phyloP scores from a whole-genome alignment of 148 eudicot species.

The Chenopodium album region DNA sequence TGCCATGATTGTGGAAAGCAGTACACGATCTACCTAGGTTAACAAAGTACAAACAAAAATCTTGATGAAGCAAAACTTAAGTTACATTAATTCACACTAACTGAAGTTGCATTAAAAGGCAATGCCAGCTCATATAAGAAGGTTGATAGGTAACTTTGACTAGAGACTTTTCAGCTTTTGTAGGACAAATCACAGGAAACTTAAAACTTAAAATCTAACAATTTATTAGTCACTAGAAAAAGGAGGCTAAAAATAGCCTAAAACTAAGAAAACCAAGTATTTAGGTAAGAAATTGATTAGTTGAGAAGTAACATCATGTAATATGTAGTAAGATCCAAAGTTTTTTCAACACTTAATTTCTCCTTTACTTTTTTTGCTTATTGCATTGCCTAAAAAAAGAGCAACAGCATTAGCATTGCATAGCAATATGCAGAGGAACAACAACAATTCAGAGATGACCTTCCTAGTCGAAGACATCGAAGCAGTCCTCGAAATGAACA shows the following conservation, averaged over 20 bases:
- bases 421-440: not conserved
- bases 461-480: constrained; percentile 66
- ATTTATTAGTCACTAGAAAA: not conserved
- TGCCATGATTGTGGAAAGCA: constrained; percentile 13
- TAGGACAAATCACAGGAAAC: not conserved
- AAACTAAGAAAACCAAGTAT: not conserved
- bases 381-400: not conserved
- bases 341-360: not conserved
- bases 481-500: constrained; percentile 52
- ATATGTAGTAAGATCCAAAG: not conserved
- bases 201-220: not conserved
- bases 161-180: constrained; percentile 15
- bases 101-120: not conserved
- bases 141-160: constrained; percentile 12
- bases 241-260: constrained; percentile 13
- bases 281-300: constrained; percentile 8
- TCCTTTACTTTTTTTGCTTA: not conserved
- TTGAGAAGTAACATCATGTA: constrained; percentile 7
- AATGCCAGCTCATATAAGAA: constrained; percentile 4
- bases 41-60: not conserved
- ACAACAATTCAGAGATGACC: constrained; percentile 31
- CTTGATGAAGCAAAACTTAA: too few species aligned
- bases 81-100: not conserved
- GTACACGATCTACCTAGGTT: not conserved
- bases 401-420: not conserved